Base-by-base conservation (phyloP, 495 filamentous ascomycete genomes). In the Penicillium parvum region DNA sequence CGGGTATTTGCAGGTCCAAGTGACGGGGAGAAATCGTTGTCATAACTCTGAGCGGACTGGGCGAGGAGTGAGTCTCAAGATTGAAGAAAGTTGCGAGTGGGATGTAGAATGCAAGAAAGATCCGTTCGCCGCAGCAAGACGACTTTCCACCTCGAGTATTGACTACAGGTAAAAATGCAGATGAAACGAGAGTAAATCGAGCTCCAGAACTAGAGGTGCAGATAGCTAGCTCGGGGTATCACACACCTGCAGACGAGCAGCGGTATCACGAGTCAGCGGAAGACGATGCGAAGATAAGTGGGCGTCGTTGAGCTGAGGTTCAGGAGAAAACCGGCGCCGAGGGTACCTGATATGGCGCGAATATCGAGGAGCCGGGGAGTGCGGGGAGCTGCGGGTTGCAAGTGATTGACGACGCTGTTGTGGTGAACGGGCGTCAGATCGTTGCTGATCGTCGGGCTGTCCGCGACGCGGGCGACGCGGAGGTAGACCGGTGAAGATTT, bases 1-100 rank as follows among this genome's bases (percentile, higher is more conserved):
- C 55, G 50, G 51, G 55, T 42, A 40, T 39, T 21, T 54, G 44
- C 39, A 44, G 50, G 33, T 55, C 45, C 37, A 43, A 37, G 20
- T 19, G 37, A 28, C 17, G 40, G 35, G 37, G 22, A 19, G 43
- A 37, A 36, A 42, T 32, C 44, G 44, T 60, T 56, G 52, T 50
- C 66, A 70, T 70, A 58, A 50, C 59, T 66, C 28, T 51, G 48
- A 40, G 32, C 18, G 8, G 38, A 26, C 60, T 64, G 21, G 37
- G 3, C 30, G 11, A 32, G 12, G 3, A 16, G 45, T 50, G 15
- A 60, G 53, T 38, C 12, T 23, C n/a, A 21, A 22, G 12, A 21
- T 12, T 15, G 28, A 5, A 30, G 12, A 18, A 14, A 17, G 12
- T 7, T 10, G 9, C 15, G 8, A 18, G 21, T 9, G 36, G 36